These are phyloP conservation scores for Turritis glabra DNA, from an alignment of 345 rosid genomes.

Conservation along the genomic window DNA sequence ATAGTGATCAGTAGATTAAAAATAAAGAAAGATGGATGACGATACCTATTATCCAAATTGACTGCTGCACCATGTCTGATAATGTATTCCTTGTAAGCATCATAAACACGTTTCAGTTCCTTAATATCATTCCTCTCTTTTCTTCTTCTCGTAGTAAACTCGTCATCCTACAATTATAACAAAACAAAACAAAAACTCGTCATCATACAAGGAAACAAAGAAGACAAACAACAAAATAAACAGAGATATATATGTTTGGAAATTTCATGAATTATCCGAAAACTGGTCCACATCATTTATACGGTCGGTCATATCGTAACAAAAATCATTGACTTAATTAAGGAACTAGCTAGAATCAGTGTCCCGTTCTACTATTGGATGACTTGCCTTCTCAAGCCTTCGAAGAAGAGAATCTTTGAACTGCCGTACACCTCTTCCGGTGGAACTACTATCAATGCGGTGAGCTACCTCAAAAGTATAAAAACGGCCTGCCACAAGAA, in stretches of 20 bases:
- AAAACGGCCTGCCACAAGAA: constrained; percentile 62
- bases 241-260: background rate
- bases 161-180: constrained; percentile 91
- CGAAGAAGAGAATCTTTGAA: constrained; percentile 82
- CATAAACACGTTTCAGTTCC: constrained; percentile 77
- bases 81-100: constrained; percentile 55
- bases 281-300: background rate
- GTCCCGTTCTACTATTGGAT: background rate
- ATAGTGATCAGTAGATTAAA: background rate
- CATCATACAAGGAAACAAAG: constrained; percentile 55
- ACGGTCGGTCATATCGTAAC: background rate
- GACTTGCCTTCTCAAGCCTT: constrained; percentile 64
- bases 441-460: constrained; percentile 59
- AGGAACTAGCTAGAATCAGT: background rate
- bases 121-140: constrained; percentile 53
- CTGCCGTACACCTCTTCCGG: constrained; percentile 75
- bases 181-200: too few species aligned
- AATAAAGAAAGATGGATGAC: background rate
- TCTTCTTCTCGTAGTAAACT: constrained; percentile 42
- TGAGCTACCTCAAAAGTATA: constrained; percentile 75
- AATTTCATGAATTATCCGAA: background rate
- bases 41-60: constrained; percentile 56
- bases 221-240: constrained; percentile 1
- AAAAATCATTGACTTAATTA: background rate
- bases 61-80: constrained; percentile 45